These are phyloP conservation scores for Avena sativa DNA, from an alignment of 176 grass and related monocot genomes.

Conservation along the genomic window DNA sequence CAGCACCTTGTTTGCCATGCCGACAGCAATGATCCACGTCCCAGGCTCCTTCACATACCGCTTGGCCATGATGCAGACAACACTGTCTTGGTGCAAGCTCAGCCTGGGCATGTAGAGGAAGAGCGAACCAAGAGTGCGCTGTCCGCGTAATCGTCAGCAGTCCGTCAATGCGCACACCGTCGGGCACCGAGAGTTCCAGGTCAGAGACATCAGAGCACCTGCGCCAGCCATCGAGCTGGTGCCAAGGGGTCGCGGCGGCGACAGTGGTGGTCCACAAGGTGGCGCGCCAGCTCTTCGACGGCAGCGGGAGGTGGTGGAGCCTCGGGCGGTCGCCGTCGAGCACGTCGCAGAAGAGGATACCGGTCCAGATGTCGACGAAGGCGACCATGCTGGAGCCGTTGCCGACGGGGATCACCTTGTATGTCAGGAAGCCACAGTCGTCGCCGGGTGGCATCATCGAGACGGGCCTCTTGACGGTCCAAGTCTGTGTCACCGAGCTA, in stretches of 20 bases:
- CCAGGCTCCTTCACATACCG: neutral
- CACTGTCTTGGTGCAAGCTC: neutral
- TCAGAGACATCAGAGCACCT: neutral
- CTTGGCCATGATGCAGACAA: neutral
- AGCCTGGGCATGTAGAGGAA: neutral
- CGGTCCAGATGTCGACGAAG: neutral
- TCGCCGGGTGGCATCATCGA: neutral
- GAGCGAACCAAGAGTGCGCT: neutral
- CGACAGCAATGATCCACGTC: neutral
- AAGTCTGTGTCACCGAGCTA: neutral
- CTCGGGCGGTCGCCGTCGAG: neutral
- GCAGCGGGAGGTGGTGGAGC: neutral
- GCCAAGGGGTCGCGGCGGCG: neutral
- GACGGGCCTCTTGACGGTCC: neutral
- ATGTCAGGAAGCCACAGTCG: neutral
- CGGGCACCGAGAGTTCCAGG: neutral
- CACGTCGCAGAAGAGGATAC: neutral
- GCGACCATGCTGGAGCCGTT: neutral
- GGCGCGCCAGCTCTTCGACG: neutral
- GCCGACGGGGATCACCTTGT: neutral
- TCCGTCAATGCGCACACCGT: neutral
- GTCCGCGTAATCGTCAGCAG: neutral
- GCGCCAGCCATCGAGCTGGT: neutral
- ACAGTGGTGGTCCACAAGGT: neutral
- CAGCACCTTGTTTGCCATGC: neutral